Percentiles rank a stretch among this genome's conserved stretches.
Evolutionary conservation across 331 rosid species (phyloP).

Genomic region (Phaseolus coccineus): DNA sequence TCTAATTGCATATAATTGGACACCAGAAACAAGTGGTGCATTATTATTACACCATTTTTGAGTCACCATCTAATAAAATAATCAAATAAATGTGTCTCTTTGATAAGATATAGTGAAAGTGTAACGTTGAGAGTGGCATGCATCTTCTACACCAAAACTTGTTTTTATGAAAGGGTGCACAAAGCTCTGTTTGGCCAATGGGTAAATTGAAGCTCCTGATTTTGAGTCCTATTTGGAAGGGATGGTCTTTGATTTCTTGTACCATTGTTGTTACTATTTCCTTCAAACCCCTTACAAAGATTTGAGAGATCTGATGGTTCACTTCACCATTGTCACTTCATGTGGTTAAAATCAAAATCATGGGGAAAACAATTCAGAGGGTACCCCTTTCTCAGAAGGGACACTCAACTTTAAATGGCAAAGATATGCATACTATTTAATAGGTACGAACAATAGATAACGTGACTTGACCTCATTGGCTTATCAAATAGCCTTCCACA

Average conservation of each 20-base stretch:
- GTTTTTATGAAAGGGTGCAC: conserved; percentile 26
- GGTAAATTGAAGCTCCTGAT: conserved; percentile 41
- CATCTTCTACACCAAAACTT: conserved; percentile 3
- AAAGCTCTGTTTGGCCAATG: conserved; percentile 9
- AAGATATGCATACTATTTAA: conserved; percentile 36
- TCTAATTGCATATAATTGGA: conserved; percentile 46
- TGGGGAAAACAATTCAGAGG: not conserved
- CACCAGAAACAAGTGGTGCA: conserved; percentile 36
- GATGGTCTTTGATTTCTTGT: conserved; percentile 47
- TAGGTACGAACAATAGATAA: conserved; percentile 37
- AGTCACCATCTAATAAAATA: conserved; percentile 39
- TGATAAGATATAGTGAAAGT: conserved; percentile 18
- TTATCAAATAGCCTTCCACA: conserved; percentile 41
- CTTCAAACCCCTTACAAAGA: conserved; percentile 30
- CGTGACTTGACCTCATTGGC: conserved; percentile 44
- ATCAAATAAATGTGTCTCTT: conserved; percentile 3
- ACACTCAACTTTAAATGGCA: conserved; percentile 44
- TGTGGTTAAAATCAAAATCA: conserved; percentile 45
- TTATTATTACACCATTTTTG: conserved; percentile 21
- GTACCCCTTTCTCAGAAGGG: conserved; percentile 44
- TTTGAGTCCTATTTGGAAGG: conserved; percentile 28
- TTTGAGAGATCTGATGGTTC: conserved; percentile 46
- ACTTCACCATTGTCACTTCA: conserved; percentile 49
- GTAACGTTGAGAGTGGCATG: conserved; percentile 26
- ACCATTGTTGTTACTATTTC: conserved; percentile 45